Percentiles rank a stretch among this genome's conserved stretches.
Evolutionary conservation across 2,329 filamentous ascomycete species (phyloP).

Genomic region (Chlorencoelia australis): DNA sequence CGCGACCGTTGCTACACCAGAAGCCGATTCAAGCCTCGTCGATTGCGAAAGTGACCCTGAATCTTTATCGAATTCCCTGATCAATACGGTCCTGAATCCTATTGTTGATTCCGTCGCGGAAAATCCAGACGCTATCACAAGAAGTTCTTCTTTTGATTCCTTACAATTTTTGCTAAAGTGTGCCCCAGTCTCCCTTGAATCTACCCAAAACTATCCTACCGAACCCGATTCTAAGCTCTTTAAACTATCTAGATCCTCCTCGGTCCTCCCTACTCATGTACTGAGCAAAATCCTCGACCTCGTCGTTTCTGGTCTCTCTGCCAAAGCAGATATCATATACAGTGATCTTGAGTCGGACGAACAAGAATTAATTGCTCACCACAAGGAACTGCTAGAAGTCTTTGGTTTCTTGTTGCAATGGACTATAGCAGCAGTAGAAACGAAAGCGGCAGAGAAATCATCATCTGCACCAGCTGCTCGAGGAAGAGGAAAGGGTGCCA

Average conservation of each 20-base stretch:
- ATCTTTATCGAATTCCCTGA: constrained; percentile 57
- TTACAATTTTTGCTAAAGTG: constrained; percentile 96
- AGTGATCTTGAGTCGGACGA: constrained; percentile 85
- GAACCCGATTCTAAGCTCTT: constrained; percentile 53
- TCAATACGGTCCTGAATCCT: constrained; percentile 80
- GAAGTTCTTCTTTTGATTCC: constrained; percentile 75
- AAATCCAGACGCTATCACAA: constrained; percentile 78
- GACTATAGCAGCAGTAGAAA: constrained; percentile 90
- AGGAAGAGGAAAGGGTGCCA: constrained; percentile 65
- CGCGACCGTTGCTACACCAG: constrained; percentile 67
- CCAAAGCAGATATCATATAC: constrained; percentile 77
- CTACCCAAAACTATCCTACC: constrained; percentile 26
- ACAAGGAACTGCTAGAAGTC: constrained; percentile 86
- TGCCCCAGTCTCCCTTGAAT: constrained; percentile 46
- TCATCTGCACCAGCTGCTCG: constrained; percentile 59
- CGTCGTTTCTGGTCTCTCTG: constrained; percentile 72
- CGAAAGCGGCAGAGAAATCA: constrained; percentile 84
- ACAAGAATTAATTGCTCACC: constrained; percentile 73
- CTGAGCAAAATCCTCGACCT: constrained; percentile 91
- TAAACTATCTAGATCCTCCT: constrained; percentile 64
- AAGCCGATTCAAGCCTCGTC: constrained; percentile 72
- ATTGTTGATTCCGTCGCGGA: constrained; percentile 90
- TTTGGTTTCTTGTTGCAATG: constrained; percentile 92
- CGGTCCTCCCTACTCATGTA: constrained; percentile 67
- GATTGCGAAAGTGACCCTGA: constrained; percentile 93